Base-by-base conservation (phyloP, 371 early-diverging fungal species). In the Synchytrium microbalum region DNA sequence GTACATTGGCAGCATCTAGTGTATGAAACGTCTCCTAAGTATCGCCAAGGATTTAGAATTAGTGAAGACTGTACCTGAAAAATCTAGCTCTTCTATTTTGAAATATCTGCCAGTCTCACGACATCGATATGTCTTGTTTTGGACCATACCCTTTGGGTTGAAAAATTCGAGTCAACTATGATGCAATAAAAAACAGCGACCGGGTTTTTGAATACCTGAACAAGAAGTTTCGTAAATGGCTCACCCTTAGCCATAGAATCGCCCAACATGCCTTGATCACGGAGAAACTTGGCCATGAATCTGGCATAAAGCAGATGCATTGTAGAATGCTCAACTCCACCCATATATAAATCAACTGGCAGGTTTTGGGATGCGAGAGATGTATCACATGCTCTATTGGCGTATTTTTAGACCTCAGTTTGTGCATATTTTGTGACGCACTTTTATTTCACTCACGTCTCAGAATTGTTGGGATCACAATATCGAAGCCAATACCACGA, bases 271-370 rank as follows among this genome's bases (percentile, higher is more conserved):
- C 73, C 5, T 59, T 73, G 77, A 66, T 81, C 80, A 70, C 80
- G 74, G 55, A 93, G 65, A 62, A 91, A 90, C 71, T 93, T 92
- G 55, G 84, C 80, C 31, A 95, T 77, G 69, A 95, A 96, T n/a
- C 96, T 81, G 25, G 95, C 87, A 70, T 96, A 96, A 24, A 96
- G 76, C n/a, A 96, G 76, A 70, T 96, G 96, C 71, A 95, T 74
- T 64, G 92, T 93, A 16, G 95, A 88, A 67, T 96, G 96, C 69
- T 96, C 96, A 1, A 92, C 85, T 2, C 96, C 96, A 53, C 96
- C 96, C 69, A 96, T 85, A 72, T 96, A 96, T 5, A 92, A 72
- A 71, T 94, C 93, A 0, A 95, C 93, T 1, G 96, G 95, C 65
- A 94, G 65, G 1, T 56, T 3, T 13, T 30, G 8, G 13, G 27